Conservation (phyloP, 106 monocot species). For the Dioscorea zingiberensis region DNA sequence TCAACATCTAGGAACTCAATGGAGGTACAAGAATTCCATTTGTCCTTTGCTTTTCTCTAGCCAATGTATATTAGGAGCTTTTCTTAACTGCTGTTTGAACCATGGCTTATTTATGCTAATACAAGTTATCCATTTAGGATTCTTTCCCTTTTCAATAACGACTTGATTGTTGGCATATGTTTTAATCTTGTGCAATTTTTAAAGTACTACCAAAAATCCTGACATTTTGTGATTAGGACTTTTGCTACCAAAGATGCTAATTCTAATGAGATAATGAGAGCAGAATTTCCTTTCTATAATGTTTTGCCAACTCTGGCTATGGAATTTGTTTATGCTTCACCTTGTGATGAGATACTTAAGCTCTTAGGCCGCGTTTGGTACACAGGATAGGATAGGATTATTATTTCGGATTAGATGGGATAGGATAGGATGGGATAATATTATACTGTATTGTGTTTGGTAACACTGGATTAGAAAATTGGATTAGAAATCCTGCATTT, state of each 20-base stretch:
- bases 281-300: too few species aligned
- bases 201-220: background rate
- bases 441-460: too few species aligned
- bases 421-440: too few species aligned
- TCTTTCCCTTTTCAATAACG: background rate
- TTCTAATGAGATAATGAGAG: too few species aligned
- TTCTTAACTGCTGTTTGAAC: background rate
- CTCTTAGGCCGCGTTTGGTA: too few species aligned
- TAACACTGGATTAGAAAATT: too few species aligned
- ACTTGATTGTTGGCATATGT: background rate
- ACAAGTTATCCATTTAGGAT: background rate
- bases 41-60: background rate
- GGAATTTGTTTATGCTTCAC: background rate
- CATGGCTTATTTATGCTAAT: background rate
- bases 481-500: too few species aligned
- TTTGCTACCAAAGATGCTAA: too few species aligned
- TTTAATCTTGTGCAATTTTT: background rate
- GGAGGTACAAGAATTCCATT: slow-evolving; percentile 36
- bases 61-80: background rate
- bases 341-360: background rate
- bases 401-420: too few species aligned
- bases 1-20: slow-evolving; percentile 43
- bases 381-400: too few species aligned
- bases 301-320: too few species aligned
- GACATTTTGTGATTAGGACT: too few species aligned